Evolutionary conservation across 75 land plant genomes (phyloP).

Genomic region (Ceratopteris richardii): DNA sequence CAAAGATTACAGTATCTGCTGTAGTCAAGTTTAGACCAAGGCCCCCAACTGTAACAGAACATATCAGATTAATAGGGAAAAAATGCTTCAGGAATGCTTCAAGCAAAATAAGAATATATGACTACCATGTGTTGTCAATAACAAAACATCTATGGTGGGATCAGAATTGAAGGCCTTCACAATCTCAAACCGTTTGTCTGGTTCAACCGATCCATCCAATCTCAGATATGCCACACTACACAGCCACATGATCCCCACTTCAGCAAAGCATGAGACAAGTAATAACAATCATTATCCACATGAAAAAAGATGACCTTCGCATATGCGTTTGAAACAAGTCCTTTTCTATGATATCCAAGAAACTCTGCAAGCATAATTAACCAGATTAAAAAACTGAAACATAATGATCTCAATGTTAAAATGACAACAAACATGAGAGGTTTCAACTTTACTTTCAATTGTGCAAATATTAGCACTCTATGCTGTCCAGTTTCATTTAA

Average conservation of each 20-base stretch:
- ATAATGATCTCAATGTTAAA: too few relatives aligned
- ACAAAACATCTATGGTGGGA: constrained; percentile 93
- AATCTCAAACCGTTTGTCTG: constrained; percentile 88
- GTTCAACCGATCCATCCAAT: constrained; percentile 90
- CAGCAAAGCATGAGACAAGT: constrained; percentile 1
- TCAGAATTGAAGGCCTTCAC: constrained; percentile 96
- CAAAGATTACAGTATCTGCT: constrained; percentile 93
- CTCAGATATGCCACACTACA: constrained; percentile 92
- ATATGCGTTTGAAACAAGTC: constrained; percentile 86
- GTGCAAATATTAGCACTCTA: constrained; percentile 89
- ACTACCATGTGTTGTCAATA: constrained; percentile 95
- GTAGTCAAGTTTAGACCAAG: constrained; percentile 94
- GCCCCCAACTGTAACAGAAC: constrained; percentile 71
- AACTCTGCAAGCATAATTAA: constrained; percentile 48
- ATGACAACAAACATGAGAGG: too few relatives aligned
- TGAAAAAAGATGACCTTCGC: constrained; percentile 63
- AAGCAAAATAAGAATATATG: background rate
- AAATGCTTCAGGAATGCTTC: background rate
- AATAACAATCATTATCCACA: too few relatives aligned
- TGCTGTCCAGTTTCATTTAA: constrained; percentile 66
- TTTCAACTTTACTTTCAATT: constrained; percentile 21
- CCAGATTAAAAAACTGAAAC: too few relatives aligned
- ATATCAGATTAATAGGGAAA: background rate
- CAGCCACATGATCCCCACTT: too few relatives aligned
- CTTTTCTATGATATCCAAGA: constrained; percentile 91